Evolutionary conservation across 768 basidiomycete genomes (phyloP), one percentile per base, ranked within the genome.

Genomic region (Termitomyces sp.): DNA sequence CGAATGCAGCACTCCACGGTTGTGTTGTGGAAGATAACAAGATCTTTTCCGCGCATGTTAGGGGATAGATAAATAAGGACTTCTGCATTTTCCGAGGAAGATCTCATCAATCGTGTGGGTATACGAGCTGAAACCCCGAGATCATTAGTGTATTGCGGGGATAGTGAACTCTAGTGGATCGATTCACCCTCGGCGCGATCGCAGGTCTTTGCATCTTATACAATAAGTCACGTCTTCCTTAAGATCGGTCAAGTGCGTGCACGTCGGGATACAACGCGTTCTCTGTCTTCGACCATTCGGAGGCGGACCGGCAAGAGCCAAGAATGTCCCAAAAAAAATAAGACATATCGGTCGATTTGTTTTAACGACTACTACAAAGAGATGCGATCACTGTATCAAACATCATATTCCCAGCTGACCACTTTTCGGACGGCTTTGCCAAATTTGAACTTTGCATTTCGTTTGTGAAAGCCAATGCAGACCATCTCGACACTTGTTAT

Each of bases 191-290:
- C 16, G 94, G 94, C 1, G 91, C 86, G 60, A 97, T 96, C 18
- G 85, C 93, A 4, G 95, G 94, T 12, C 93, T 75, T 70, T 95
- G 93, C 82, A 96, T 89, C 74, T 79, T 81, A 76, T 96, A 93
- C 37, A 95, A 70, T 27, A 95, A 68, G 8, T 79, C 83, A 5
- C 95, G 81, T 16, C 90, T 58, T 84, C 75, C 55, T 80, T 79
- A 24, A 96, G 77, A 67, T 95, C 85, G 22, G 76, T 89, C 66
- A 97, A 66, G 66, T 85, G 83, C 1, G 80, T 87, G 9, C 95
- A n/a, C 94, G 60, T 94, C 87, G 5, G 95, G 94, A 73, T 87
- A 95, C 1, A 94, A 76, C 4, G 90, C 86, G 0, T 78, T 85
- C 44, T 85, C 80, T 11, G 81, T 78, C 30, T 73, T 73, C 0